These are phyloP conservation scores for Mortierella sp. DNA, from an alignment of 371 early-diverging fungal genomes.

Conservation along the genomic window DNA sequence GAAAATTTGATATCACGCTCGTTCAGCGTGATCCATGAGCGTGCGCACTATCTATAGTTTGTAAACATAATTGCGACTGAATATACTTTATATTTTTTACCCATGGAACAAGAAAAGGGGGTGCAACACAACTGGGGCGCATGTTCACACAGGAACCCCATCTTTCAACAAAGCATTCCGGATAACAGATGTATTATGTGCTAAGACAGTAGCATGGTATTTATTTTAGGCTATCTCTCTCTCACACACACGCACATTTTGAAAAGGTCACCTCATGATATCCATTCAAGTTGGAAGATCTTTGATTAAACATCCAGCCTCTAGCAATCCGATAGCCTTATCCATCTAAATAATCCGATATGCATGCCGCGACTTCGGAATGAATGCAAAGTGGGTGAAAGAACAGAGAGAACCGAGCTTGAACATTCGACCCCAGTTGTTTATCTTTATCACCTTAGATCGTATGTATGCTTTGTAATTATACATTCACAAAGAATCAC, in stretches of 20 bases:
- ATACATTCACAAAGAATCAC: background rate
- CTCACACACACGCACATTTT: background rate
- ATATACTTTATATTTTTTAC: background rate
- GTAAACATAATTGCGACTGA: background rate
- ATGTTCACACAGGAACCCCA: conserved; percentile 14
- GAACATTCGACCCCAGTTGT: background rate
- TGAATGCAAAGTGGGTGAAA: background rate
- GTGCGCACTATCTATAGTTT: background rate
- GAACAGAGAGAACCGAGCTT: background rate
- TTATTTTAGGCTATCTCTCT: background rate
- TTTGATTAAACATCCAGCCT: background rate
- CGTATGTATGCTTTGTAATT: background rate
- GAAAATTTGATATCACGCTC: background rate
- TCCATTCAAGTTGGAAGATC: too few species aligned
- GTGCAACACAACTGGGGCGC: background rate
- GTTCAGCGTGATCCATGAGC: background rate
- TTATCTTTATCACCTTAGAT: conserved; percentile 4
- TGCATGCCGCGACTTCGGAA: background rate
- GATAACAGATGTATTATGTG: background rate
- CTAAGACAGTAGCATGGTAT: background rate
- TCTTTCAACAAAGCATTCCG: background rate
- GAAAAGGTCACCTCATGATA: background rate
- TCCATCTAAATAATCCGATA: too few species aligned
- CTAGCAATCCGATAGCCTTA: background rate
- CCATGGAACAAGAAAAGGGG: background rate